phyloP scores from a whole-genome alignment of 108 stramenopile genomes.

The Pelagomonas calceolata region DNA sequence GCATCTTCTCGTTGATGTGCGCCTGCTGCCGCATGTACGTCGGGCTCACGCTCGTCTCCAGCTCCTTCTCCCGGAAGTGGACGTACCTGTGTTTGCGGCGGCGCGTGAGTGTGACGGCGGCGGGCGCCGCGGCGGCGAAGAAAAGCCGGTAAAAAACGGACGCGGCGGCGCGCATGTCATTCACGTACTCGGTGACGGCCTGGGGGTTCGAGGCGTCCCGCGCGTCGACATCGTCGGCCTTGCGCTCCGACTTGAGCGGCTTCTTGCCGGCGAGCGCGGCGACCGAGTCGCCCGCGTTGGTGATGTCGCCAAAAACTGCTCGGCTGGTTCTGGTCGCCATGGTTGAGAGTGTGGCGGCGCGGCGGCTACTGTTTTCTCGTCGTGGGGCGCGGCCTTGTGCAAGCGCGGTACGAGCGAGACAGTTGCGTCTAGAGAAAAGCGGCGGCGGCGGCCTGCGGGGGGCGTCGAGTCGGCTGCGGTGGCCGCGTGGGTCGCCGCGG shows the following conservation, averaged over 20 bases:
- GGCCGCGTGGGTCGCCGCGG: no score
- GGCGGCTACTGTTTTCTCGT: no score
- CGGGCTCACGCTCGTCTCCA: constrained; percentile 56
- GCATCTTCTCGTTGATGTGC: constrained; percentile 85
- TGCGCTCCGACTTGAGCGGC: constrained; percentile 1
- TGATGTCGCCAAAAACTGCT: no score
- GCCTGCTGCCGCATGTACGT: constrained; percentile 74
- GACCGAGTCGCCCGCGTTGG: background rate
- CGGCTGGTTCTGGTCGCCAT: no score
- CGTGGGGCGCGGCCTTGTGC: no score
- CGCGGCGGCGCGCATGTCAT: constrained; percentile 52
- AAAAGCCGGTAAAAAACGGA: background rate
- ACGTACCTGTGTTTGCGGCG: constrained; percentile 36
- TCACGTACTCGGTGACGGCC: constrained; percentile 81
- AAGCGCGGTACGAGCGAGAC: no score
- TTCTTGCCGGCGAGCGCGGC: background rate
- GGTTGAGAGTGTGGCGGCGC: no score
- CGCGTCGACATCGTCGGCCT: constrained; percentile 81
- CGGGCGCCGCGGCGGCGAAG: background rate
- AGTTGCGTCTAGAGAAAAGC: no score
- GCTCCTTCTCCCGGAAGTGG: constrained; percentile 75
- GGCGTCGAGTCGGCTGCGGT: no score
- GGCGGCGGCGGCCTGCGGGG: no score
- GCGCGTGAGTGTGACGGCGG: background rate
- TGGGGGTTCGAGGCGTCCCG: constrained; percentile 85